Evolutionary conservation across 1,139 yeast genomes (phyloP).

Genomic region (Diutina pseudorugosa): DNA sequence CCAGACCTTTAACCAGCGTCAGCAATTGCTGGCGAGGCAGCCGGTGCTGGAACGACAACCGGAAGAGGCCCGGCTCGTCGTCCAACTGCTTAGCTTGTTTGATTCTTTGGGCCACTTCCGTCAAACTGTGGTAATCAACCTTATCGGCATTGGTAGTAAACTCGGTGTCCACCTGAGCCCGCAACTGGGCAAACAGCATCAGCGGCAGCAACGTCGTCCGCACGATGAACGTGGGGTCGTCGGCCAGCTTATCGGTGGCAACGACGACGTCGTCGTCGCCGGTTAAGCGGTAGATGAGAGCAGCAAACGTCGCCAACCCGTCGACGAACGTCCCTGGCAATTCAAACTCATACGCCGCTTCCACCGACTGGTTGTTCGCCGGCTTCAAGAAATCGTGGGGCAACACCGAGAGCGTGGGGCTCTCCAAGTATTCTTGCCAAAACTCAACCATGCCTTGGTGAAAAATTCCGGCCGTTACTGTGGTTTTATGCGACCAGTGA

Average conservation of each 20-base stretch:
- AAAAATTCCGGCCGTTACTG: neutral
- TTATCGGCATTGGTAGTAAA: constrained; percentile 26
- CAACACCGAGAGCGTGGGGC: constrained; percentile 73
- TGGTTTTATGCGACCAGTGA: constrained; percentile 1
- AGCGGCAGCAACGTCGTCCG: constrained; percentile 48
- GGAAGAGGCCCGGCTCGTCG: constrained; percentile 50
- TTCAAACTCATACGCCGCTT: constrained; percentile 33
- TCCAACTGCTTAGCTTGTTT: constrained; percentile 39
- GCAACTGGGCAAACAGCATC: constrained; percentile 40
- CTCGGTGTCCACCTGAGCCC: constrained; percentile 29
- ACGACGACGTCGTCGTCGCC: constrained; percentile 93
- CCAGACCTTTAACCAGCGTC: constrained; percentile 38
- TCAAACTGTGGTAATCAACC: constrained; percentile 35
- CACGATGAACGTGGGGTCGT: constrained; percentile 39
- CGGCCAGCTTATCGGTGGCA: constrained; percentile 44
- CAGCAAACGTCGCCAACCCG: neutral
- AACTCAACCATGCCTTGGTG: neutral
- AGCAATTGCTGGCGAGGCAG: constrained; percentile 29
- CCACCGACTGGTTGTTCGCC: constrained; percentile 54
- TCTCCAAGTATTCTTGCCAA: constrained; percentile 37
- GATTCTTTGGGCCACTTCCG: constrained; percentile 43
- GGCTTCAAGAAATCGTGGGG: constrained; percentile 86
- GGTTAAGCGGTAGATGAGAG: constrained; percentile 64
- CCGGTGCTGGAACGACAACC: constrained; percentile 50
- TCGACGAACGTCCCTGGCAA: neutral